A percentile compares a stretch with the other conserved stretches of the same genome.
These are phyloP conservation scores for Jamesozyma lodderae DNA, from an alignment of 805 yeast species.

Conservation along the genomic window DNA sequence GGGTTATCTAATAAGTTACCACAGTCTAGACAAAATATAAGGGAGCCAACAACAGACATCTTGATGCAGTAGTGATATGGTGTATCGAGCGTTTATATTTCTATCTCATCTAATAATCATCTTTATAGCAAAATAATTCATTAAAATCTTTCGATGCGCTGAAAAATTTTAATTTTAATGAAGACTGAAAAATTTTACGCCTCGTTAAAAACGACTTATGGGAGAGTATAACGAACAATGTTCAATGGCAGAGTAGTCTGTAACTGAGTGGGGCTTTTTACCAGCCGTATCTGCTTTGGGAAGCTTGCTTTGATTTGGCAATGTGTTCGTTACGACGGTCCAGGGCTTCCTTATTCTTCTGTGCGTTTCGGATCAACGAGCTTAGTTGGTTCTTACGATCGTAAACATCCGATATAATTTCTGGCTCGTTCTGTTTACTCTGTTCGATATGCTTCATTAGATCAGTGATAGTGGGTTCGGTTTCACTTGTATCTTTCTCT, in stretches of 20 bases:
- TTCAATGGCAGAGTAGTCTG: no score
- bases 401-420: conserved; percentile 10
- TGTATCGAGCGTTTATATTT: not conserved
- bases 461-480: not conserved
- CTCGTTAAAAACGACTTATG: not conserved
- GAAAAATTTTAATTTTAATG: not conserved
- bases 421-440: conserved; percentile 1
- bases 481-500: no score
- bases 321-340: conserved; percentile 11
- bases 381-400: conserved; percentile 17
- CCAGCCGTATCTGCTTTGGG: conserved; percentile 20
- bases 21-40: conserved; percentile 87
- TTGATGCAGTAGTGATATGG: not conserved
- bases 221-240: no score
- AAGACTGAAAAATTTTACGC: not conserved
- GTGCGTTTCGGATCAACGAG: conserved; percentile 17
- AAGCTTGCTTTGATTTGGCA: conserved; percentile 9
- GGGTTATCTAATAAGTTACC: conserved; percentile 77
- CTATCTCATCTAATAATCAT: not conserved
- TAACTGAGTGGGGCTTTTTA: no score
- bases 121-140: no score
- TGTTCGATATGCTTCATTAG: not conserved
- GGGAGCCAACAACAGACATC: conserved; percentile 93
- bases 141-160: not conserved
- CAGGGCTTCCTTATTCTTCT: conserved; percentile 12